Evolutionary conservation across 352 stramenopile species (phyloP).

Genomic region (Globisporangium carolinianum): DNA sequence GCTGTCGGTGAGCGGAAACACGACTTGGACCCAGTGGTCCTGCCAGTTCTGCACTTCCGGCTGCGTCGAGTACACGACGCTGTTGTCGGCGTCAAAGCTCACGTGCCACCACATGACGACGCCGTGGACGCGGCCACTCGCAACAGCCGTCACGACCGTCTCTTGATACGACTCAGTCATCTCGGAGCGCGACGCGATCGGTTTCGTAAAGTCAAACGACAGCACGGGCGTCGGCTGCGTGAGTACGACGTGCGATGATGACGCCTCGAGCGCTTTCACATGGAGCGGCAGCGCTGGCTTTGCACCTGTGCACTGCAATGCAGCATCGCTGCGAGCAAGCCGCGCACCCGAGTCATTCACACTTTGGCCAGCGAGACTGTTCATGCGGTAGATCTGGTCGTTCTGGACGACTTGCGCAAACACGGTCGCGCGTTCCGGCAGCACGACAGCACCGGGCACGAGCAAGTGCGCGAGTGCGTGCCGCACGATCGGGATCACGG

Average conservation of each 20-base stretch:
- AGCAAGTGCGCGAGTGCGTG: slow-evolving; percentile 72
- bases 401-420: slow-evolving; percentile 69
- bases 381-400: slow-evolving; percentile 60
- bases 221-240: slow-evolving; percentile 40
- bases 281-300: slow-evolving; percentile 64
- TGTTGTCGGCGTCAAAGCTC: slow-evolving; percentile 44
- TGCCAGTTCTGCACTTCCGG: slow-evolving; percentile 70
- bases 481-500: slow-evolving; percentile 76
- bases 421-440: slow-evolving; percentile 60
- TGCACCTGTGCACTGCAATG: slow-evolving; percentile 53
- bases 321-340: slow-evolving; percentile 44
- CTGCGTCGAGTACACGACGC: slow-evolving; percentile 59
- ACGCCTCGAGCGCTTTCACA: slow-evolving; percentile 26
- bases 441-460: slow-evolving; percentile 41
- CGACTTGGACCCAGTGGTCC: slow-evolving; percentile 79
- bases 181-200: slow-evolving; percentile 11
- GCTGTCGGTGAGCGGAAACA: slow-evolving; percentile 46
- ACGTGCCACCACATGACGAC: slow-evolving; percentile 82
- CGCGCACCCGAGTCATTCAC: slow-evolving; percentile 25
- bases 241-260: slow-evolving; percentile 29
- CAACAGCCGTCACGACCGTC: slow-evolving; percentile 26
- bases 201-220: slow-evolving; percentile 59
- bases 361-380: slow-evolving; percentile 33
- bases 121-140: slow-evolving; percentile 39
- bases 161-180: slow-evolving; percentile 21